phyloP scores from a whole-genome alignment of 345 rosid genomes.

The Hirschfeldia incana region DNA sequence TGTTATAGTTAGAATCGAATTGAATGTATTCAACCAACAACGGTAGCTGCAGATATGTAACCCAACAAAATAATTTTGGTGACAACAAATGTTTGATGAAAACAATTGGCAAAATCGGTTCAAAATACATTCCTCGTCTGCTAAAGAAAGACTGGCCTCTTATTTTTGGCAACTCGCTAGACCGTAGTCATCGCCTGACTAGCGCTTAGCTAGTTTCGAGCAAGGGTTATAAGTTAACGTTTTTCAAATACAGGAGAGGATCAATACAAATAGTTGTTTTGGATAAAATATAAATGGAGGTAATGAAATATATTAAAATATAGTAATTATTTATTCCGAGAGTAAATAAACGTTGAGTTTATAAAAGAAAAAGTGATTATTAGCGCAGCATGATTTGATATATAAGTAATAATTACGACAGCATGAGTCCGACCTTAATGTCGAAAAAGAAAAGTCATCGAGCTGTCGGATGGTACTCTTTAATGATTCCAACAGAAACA shows the following conservation, averaged over 20 bases:
- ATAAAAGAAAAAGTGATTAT: not conserved
- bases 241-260: not conserved
- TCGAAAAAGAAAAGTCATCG: conserved; percentile 39
- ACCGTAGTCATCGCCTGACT: too few relatives aligned
- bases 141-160: not conserved
- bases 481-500: conserved; percentile 39
- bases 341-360: not conserved
- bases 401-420: conserved; percentile 35
- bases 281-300: not conserved
- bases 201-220: too few relatives aligned
- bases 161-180: too few relatives aligned
- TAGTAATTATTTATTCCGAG: not conserved
- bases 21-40: conserved; percentile 35
- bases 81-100: not conserved
- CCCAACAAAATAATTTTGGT: conserved; percentile 5
- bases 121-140: not conserved
- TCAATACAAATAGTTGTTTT: not conserved
- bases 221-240: not conserved
- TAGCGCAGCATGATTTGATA: conserved; percentile 13
- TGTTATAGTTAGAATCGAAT: conserved; percentile 28
- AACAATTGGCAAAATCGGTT: not conserved
- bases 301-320: not conserved
- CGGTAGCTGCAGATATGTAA: conserved; percentile 26
- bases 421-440: conserved; percentile 35
- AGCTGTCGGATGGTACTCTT: conserved; percentile 44